Conservation (phyloP, 148 eudicot genomes). For the Chenopodium berlandieri region DNA sequence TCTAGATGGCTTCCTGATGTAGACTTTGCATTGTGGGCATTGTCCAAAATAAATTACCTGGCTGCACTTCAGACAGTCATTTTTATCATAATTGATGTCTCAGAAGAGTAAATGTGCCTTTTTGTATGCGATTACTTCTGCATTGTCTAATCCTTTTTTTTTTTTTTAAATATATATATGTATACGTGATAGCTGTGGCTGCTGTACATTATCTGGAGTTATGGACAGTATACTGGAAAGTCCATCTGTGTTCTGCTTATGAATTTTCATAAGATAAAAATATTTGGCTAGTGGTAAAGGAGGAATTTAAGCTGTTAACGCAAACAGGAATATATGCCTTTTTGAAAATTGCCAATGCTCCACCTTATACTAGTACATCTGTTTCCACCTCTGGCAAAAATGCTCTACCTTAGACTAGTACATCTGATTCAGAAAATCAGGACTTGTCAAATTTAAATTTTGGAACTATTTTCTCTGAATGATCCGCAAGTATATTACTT, state of each 20-base stretch:
- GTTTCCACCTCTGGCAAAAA: neutral
- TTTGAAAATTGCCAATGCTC: neutral
- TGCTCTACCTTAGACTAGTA: neutral
- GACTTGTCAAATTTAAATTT: too few relatives aligned
- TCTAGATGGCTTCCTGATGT: neutral
- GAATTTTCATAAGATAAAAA: neutral
- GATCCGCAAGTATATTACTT: neutral
- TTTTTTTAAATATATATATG: too few relatives aligned
- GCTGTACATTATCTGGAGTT: too few relatives aligned
- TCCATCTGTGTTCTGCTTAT: neutral
- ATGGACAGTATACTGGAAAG: neutral
- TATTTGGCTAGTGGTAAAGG: neutral
- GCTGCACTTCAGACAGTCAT: neutral
- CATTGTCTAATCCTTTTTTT: neutral
- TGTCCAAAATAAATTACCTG: neutral
- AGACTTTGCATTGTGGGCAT: neutral
- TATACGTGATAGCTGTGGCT: too few relatives aligned
- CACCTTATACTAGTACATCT: neutral
- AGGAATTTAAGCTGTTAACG: neutral
- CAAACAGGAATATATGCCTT: too few relatives aligned
- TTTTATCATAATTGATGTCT: neutral
- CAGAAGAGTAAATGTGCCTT: neutral
- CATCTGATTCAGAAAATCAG: neutral
- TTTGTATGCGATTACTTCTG: neutral
- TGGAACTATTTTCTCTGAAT: neutral